Evolutionary conservation across 192 early-diverging fungal genomes (phyloP).

Genomic region (Linnemannia schmuckeri): DNA sequence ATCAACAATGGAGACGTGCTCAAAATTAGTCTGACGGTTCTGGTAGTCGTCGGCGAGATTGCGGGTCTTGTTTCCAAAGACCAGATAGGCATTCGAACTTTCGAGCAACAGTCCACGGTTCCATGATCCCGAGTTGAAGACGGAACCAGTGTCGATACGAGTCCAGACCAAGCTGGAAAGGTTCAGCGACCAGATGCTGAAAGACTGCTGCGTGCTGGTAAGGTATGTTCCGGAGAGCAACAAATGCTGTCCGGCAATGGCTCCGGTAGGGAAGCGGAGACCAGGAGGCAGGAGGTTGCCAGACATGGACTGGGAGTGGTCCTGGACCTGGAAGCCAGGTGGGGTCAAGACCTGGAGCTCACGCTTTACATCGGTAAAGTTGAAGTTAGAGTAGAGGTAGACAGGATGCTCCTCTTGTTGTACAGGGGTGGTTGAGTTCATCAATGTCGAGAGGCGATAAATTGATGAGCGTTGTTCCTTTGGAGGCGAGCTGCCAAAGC

Average conservation of each 20-base stretch:
- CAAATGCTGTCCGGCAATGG: slow-evolving; percentile 76
- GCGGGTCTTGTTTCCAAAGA: slow-evolving; percentile 80
- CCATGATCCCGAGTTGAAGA: slow-evolving; percentile 82
- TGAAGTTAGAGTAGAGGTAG: slow-evolving; percentile 87
- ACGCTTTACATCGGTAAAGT: slow-evolving; percentile 82
- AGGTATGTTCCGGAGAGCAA: slow-evolving; percentile 82
- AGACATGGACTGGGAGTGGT: slow-evolving; percentile 77
- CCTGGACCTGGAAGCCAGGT: slow-evolving; percentile 71
- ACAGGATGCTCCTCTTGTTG: slow-evolving; percentile 71
- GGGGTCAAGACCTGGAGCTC: slow-evolving; percentile 79
- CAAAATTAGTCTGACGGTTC: slow-evolving; percentile 83
- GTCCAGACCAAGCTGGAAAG: slow-evolving; percentile 72
- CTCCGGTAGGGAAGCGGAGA: slow-evolving; percentile 81
- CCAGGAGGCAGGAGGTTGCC: slow-evolving; percentile 78
- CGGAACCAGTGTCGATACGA: slow-evolving; percentile 75
- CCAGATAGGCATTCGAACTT: slow-evolving; percentile 72
- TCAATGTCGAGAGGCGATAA: slow-evolving; percentile 49
- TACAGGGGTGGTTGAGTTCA: slow-evolving; percentile 32
- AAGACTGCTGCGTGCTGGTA: slow-evolving; percentile 72
- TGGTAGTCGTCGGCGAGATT: slow-evolving; percentile 82
- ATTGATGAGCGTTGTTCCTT: slow-evolving; percentile 41
- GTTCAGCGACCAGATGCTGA: slow-evolving; percentile 82
- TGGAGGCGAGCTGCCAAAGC: slow-evolving; percentile 46
- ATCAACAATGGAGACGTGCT: slow-evolving; percentile 78
- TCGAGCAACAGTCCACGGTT: slow-evolving; percentile 80